Evolutionary conservation across 768 basidiomycete genomes (phyloP).

Genomic region (Termitomyces sp.): DNA sequence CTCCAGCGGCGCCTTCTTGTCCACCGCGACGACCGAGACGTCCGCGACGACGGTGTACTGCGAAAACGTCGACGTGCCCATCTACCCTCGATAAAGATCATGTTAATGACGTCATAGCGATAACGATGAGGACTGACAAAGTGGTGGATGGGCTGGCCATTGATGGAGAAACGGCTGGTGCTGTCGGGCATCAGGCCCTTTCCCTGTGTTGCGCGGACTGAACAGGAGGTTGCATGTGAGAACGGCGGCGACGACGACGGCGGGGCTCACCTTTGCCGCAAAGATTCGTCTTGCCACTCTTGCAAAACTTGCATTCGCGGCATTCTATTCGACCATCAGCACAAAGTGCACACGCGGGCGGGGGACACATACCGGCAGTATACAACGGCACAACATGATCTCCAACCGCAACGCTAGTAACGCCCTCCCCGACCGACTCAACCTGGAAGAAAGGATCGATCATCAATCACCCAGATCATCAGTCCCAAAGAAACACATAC

Average conservation of each 20-base stretch:
- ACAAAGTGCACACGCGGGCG: background rate
- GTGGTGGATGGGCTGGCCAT: constrained; percentile 82
- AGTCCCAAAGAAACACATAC: constrained; percentile 36
- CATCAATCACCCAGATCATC: background rate
- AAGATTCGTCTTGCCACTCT: constrained; percentile 97
- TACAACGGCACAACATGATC: constrained; percentile 98
- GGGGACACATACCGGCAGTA: constrained; percentile 65
- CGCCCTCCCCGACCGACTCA: constrained; percentile 95
- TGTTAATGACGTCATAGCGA: background rate
- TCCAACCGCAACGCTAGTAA: constrained; percentile 69
- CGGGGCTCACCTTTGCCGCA: constrained; percentile 72
- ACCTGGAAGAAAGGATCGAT: constrained; percentile 43
- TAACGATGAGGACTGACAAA: constrained; percentile 56
- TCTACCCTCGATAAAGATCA: constrained; percentile 39
- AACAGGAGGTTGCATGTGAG: background rate
- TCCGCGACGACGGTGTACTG: constrained; percentile 99
- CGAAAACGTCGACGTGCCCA: constrained; percentile 99
- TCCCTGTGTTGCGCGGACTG: constrained; percentile 91
- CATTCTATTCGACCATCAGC: constrained; percentile 51
- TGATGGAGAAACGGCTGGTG: constrained; percentile 81
- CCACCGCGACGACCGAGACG: constrained; percentile 91
- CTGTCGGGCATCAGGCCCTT: constrained; percentile 93
- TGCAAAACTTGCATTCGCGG: constrained; percentile 98
- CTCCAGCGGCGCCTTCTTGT: constrained; percentile 80
- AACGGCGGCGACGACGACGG: no score